These are phyloP conservation scores for Pleurotus platypus DNA, from an alignment of 768 basidiomycete species.

Conservation along the genomic window DNA sequence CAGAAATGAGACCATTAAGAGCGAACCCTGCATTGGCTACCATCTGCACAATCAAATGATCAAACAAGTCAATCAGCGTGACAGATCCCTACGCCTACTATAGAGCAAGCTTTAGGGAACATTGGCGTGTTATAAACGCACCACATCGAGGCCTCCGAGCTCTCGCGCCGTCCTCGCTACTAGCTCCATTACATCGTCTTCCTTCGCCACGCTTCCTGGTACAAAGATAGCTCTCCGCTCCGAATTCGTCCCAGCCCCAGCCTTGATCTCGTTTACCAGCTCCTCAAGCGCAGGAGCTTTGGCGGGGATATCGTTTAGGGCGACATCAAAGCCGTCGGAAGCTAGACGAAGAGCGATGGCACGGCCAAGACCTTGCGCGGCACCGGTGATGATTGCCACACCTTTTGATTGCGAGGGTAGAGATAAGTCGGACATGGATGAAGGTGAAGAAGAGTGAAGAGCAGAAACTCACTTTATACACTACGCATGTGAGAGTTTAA, in stretches of 20 bases:
- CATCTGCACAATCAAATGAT: constrained; percentile 16
- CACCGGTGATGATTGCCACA: constrained; percentile 38
- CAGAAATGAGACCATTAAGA: background rate
- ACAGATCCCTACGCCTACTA: no score
- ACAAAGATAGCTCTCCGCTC: background rate
- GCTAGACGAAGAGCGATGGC: constrained; percentile 36
- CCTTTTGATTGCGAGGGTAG: constrained; percentile 4
- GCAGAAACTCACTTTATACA: no score
- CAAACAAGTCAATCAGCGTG: no score
- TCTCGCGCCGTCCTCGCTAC: background rate
- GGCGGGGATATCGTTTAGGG: constrained; percentile 27
- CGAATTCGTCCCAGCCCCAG: background rate
- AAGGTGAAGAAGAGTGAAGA: no score
- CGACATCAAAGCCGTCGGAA: constrained; percentile 33
- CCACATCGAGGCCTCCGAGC: constrained; percentile 9
- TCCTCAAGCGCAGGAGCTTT: background rate
- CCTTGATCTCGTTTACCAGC: background rate
- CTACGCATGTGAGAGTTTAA: no score
- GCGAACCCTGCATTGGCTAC: constrained; percentile 26
- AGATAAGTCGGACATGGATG: no score
- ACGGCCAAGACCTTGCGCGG: constrained; percentile 37
- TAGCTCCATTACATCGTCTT: constrained; percentile 3
- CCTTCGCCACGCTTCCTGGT: constrained; percentile 10
- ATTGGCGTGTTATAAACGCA: background rate
- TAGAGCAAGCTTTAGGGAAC: no score